phyloP scores from a whole-genome alignment of 2,329 filamentous ascomycete species.

The Neoscytalidium dimidiatum region DNA sequence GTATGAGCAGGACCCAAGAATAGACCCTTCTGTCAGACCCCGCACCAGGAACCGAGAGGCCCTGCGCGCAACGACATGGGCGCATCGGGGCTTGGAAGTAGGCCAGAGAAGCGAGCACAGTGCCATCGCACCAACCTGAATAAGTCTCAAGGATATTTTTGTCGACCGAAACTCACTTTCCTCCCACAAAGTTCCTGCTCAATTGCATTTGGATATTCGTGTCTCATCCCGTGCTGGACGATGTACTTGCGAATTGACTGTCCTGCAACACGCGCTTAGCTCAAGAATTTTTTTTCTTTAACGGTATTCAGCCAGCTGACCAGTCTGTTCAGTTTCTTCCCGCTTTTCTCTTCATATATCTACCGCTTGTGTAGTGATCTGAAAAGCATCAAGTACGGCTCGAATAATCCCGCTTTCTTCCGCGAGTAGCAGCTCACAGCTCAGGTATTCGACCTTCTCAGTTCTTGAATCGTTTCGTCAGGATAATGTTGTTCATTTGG shows the following conservation, averaged over 20 bases:
- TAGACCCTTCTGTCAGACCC: background rate
- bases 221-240: too few relatives aligned
- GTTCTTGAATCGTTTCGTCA: constrained; percentile 61
- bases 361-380: constrained; percentile 71
- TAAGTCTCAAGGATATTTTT: too few relatives aligned
- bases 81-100: background rate
- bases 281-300: too few relatives aligned
- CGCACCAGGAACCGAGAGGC: background rate
- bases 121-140: too few relatives aligned
- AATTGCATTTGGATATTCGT: too few relatives aligned
- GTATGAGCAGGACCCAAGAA: background rate
- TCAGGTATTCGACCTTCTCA: constrained; percentile 60
- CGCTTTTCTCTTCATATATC: constrained; percentile 76
- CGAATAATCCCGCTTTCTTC: constrained; percentile 13
- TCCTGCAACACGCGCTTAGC: too few relatives aligned
- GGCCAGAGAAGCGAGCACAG: background rate
- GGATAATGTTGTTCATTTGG: constrained; percentile 76
- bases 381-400: constrained; percentile 61
- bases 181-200: too few relatives aligned
- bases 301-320: background rate
- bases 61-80: background rate
- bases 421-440: constrained; percentile 33
- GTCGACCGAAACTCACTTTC: too few relatives aligned
- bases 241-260: too few relatives aligned
- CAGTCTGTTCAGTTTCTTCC: constrained; percentile 63